Percentiles rank a stretch among this genome's conserved stretches.
Evolutionary conservation across 2,329 filamentous ascomycete genomes (phyloP).

Genomic region (Arthroderma uncinatum): DNA sequence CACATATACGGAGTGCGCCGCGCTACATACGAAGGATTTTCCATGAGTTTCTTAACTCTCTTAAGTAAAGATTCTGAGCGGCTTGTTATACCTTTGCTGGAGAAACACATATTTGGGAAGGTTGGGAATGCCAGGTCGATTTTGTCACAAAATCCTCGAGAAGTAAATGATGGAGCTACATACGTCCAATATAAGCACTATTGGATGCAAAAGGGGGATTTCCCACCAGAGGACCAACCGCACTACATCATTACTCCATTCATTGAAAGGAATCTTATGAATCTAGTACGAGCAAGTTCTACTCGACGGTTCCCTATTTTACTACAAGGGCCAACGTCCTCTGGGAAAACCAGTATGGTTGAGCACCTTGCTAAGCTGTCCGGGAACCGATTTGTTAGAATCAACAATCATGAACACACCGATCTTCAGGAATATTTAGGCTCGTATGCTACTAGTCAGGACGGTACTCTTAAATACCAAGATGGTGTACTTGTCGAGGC

Average conservation of each 20-base stretch:
- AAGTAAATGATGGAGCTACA: constrained; percentile 61
- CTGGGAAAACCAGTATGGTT: constrained; percentile 98
- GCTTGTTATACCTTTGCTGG: constrained; percentile 65
- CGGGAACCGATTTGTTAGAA: constrained; percentile 92
- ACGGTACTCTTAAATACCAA: constrained; percentile 80
- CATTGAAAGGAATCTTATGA: constrained; percentile 86
- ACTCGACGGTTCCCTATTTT: constrained; percentile 86
- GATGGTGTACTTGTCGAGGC: constrained; percentile 91
- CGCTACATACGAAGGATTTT: constrained; percentile 87
- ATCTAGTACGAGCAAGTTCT: constrained; percentile 84
- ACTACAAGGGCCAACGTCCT: constrained; percentile 91
- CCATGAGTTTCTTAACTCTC: constrained; percentile 93
- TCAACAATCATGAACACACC: constrained; percentile 99
- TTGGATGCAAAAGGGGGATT: constrained; percentile 71
- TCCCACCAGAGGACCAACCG: constrained; percentile 56
- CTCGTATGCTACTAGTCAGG: constrained; percentile 75
- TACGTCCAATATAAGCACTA: constrained; percentile 85
- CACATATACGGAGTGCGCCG: constrained; percentile 74
- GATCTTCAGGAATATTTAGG: constrained; percentile 96
- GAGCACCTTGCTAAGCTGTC: constrained; percentile 95
- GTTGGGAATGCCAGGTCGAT: constrained; percentile 60
- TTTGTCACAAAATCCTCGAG: constrained; percentile 64
- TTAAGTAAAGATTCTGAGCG: constrained; percentile 72
- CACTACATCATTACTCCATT: constrained; percentile 97
- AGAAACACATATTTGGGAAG: constrained; percentile 64